Evolutionary conservation across 768 basidiomycete species (phyloP).

Genomic region (Leucogyrophana mollusca): DNA sequence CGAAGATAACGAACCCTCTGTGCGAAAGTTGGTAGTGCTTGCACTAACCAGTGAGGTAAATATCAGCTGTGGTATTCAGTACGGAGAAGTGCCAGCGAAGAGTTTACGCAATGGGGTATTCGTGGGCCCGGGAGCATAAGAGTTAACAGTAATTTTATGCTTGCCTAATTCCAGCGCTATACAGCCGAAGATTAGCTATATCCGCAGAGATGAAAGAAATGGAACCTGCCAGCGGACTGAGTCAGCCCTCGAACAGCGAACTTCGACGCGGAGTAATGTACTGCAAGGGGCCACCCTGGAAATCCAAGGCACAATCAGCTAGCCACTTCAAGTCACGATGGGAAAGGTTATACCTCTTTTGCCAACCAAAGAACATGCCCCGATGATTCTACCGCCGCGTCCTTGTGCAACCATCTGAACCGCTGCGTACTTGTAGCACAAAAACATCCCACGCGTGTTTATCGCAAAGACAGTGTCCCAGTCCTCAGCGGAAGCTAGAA

Average conservation of each 20-base stretch:
- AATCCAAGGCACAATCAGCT: background rate
- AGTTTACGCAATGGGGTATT: slow-evolving; percentile 29
- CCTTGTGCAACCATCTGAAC: slow-evolving; percentile 57
- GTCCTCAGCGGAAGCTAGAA: slow-evolving; percentile 31
- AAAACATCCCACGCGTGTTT: slow-evolving; percentile 57
- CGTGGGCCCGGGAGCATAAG: slow-evolving; percentile 37
- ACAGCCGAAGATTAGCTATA: background rate
- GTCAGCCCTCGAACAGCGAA: slow-evolving; percentile 42
- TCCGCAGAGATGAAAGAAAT: background rate
- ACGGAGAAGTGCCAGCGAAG: too few relatives aligned
- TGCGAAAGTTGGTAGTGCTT: background rate
- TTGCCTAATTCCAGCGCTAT: slow-evolving; percentile 29
- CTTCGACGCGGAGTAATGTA: slow-evolving; percentile 35
- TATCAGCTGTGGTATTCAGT: background rate
- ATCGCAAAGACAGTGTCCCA: slow-evolving; percentile 45
- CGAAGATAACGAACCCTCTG: too few relatives aligned
- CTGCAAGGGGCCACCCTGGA: background rate
- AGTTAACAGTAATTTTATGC: slow-evolving; percentile 38
- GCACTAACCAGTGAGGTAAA: background rate
- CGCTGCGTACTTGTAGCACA: slow-evolving; percentile 65
- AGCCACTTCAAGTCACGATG: too few relatives aligned
- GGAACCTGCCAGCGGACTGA: slow-evolving; percentile 33
- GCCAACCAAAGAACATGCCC: slow-evolving; percentile 25
- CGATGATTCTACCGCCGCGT: slow-evolving; percentile 53
- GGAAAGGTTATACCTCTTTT: slow-evolving; percentile 5